A percentile compares a stretch with the other conserved stretches of the same genome.
Evolutionary conservation across 208 protist genomes (phyloP).

Genomic region (Trypanosoma caninum): DNA sequence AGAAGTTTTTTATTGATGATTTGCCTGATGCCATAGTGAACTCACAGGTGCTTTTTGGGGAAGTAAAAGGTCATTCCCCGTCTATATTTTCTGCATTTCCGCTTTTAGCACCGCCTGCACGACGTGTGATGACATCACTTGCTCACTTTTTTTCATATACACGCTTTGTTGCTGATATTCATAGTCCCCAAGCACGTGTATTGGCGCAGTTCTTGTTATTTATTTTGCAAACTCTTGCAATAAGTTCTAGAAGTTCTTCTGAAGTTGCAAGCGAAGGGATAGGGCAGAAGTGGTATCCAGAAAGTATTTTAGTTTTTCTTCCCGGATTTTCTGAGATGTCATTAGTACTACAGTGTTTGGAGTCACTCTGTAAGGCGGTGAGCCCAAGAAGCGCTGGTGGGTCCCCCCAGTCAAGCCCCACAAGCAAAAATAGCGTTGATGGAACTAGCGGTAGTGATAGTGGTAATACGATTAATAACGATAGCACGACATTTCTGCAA

Average conservation of each 20-base stretch:
- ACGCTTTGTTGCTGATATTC: slow-evolving; percentile 20
- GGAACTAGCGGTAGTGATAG: not conserved
- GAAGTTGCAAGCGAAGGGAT: not conserved
- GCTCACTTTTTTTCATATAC: slow-evolving; percentile 26
- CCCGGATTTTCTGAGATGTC: slow-evolving; percentile 73
- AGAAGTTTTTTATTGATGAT: slow-evolving; percentile 77
- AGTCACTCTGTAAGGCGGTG: slow-evolving; percentile 29
- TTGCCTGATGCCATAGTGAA: slow-evolving; percentile 18
- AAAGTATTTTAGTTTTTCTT: slow-evolving; percentile 67
- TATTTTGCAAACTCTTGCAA: slow-evolving; percentile 32
- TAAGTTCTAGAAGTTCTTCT: not conserved
- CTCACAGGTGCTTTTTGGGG: slow-evolving; percentile 8
- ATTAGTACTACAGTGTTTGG: slow-evolving; percentile 47
- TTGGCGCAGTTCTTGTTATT: slow-evolving; percentile 49
- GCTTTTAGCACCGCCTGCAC: slow-evolving; percentile 7
- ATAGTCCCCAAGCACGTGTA: slow-evolving; percentile 22
- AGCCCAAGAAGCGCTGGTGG: not conserved
- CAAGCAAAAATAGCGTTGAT: not conserved
- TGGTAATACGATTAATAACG: not conserved
- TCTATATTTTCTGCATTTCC: not conserved
- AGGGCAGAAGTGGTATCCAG: slow-evolving; percentile 7
- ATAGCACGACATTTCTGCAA: slow-evolving; percentile 31
- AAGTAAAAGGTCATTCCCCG: not conserved
- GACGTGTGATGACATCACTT: slow-evolving; percentile 27
- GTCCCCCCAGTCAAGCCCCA: not conserved